Evolutionary conservation across 73 alveolate genomes (phyloP).

Genomic region (Tetrahymena thermophila): DNA sequence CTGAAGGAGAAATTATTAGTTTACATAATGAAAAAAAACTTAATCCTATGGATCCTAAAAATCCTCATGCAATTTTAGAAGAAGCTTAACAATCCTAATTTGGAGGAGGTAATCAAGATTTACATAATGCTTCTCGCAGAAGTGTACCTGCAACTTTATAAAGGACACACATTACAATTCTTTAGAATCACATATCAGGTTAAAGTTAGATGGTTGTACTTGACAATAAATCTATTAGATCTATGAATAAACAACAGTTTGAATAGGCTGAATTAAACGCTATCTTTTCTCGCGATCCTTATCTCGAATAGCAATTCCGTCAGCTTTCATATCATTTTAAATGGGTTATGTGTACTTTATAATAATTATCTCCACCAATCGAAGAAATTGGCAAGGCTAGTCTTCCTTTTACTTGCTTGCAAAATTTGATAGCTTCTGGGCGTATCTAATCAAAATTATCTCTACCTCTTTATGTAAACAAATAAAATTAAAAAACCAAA

Average conservation of each 20-base stretch:
- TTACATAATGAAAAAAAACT: neutral
- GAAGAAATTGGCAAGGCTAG: slow-evolving; percentile 32
- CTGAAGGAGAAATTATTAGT: neutral
- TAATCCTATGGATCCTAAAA: neutral
- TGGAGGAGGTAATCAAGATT: neutral
- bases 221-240: neutral
- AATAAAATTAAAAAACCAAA: neutral
- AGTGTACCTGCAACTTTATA: neutral
- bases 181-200: neutral
- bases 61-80: neutral
- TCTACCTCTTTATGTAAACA: neutral
- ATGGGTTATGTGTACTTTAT: slow-evolving; percentile 32
- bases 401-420: slow-evolving; percentile 7
- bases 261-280: neutral
- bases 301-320: neutral
- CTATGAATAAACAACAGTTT: neutral
- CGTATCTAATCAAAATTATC: neutral
- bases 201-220: neutral
- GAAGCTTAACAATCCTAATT: neutral
- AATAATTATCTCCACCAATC: slow-evolving; percentile 36
- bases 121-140: neutral
- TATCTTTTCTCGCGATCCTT: neutral
- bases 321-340: neutral
- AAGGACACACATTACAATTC: neutral
- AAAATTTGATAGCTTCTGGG: neutral